These are phyloP conservation scores for Prunus davidiana DNA, from an alignment of 306 rosid species.

Conservation along the genomic window DNA sequence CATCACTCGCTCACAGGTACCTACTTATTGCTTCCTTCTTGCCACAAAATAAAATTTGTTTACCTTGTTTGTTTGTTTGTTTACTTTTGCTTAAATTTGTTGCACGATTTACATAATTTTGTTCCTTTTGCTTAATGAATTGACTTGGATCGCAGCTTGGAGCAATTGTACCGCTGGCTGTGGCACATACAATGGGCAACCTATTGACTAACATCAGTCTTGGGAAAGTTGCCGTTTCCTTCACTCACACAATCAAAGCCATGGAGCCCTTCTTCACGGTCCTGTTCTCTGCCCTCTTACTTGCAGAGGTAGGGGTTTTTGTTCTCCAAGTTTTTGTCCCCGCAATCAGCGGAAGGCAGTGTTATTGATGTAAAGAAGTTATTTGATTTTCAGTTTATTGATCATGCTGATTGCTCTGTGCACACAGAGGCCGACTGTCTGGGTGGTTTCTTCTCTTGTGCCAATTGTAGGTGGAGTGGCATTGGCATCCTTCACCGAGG, in stretches of 20 bases:
- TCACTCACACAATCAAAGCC: conserved; percentile 82
- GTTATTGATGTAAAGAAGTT: neutral
- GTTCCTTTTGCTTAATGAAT: no score
- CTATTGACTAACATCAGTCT: conserved; percentile 68
- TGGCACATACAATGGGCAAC: conserved; percentile 73
- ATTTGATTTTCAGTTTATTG: conserved; percentile 34
- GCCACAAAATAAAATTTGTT: neutral
- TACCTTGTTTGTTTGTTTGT: neutral
- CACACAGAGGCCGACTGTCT: conserved; percentile 59
- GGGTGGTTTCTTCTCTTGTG: conserved; percentile 85
- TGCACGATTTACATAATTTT: no score
- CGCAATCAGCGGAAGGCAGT: neutral
- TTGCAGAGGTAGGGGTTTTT: conserved; percentile 52
- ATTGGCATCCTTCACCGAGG: conserved; percentile 81
- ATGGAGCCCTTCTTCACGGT: conserved; percentile 84
- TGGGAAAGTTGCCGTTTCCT: conserved; percentile 72
- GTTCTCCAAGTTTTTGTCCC: neutral
- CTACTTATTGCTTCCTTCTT: neutral
- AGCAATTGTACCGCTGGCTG: conserved; percentile 55
- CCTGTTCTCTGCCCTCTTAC: conserved; percentile 52
- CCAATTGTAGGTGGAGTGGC: conserved; percentile 94
- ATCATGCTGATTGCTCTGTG: conserved; percentile 22
- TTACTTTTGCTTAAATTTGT: no score
- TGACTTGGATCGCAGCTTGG: conserved; percentile 29
- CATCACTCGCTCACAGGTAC: conserved; percentile 55